Base-by-base conservation (phyloP, 345 rosid genomes). In the Passiflora organensis region DNA sequence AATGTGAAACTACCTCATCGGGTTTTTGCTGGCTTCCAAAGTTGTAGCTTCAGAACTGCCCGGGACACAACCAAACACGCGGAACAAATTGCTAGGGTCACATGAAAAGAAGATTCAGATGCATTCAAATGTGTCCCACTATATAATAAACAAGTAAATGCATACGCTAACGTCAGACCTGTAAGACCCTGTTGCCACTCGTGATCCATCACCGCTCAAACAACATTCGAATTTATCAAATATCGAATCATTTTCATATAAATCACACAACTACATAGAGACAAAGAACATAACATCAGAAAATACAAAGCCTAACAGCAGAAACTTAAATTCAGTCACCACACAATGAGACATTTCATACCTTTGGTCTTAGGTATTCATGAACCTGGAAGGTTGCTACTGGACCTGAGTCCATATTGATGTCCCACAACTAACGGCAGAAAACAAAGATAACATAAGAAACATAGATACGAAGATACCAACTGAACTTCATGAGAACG, bases 171-270 rank as follows among this genome's bases (percentile, higher is more conserved):
- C n/a, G n/a, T n/a, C 55, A 54, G 53, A 93, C 99, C 99, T 94
- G 86, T 89, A 94, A 70, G 99, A 94, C 58, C 97, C 99, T 48
- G 99, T 85, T 37, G 96, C 95, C 48, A 86, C 93, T 68, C 97
- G 86, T 52, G 73, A 45, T 60, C 97, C 97, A 76, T 89, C 88
- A 32, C 96, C 96, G 55, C 99, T 94, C 66, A 83, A 64, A 72
- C 96, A 89, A 76, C 99, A 94, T 72, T 94, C 99, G 16, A 94
- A 94, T 77, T 94, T 94, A 69, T 94, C 99, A 61, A 94, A 89
- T 70, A 91, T 91, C 4, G 95, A 91, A 78, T 94, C 99, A 42
- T 91, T 91, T 75, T 91, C 99, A 59, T 91, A 91, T 63, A 91
- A 80, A 72, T 91, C 99, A 78, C 99, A 91, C 53, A 94, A 80